Base-by-base conservation (phyloP, 2,329 filamentous ascomycete genomes). In the Aspergillus candidus region DNA sequence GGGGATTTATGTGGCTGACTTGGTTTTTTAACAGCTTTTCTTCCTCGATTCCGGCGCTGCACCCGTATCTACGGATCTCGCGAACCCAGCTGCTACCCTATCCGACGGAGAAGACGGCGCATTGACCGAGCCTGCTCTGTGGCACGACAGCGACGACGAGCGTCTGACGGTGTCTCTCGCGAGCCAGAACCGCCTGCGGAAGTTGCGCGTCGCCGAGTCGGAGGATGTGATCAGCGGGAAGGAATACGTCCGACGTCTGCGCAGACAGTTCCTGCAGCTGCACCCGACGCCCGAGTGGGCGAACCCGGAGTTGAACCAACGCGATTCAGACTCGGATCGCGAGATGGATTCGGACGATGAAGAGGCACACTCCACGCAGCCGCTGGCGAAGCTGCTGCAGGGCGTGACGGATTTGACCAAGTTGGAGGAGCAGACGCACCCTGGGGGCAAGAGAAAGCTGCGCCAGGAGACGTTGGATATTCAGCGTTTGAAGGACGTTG, bases 91-190 rank as follows among this genome's bases (percentile, higher is more conserved):
- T 50, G 63, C 68, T 52, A 61, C 63, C 38, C 62, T 68, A 44
- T 63, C 66, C 36, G 62, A 66, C 14, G 59, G 63, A 3, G 65
- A 67, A 33, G 62, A 62, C 3, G 66, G 18, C 18, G 18, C 18
- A 18, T 18, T 68, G 31, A 61, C 62, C 4, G 55, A 60, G n/a
- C 60, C 58, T 10, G 67, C 69, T 2, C 66, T 72, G 15, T 98
- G 93, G 93, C 82, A 90, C 55, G 93, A 98, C 63, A 97, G 90
- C 66, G 93, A 98, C 58, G 93, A 98, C 61, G 93, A 97, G 61
- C 79, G 87, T 42, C 72, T 96, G 50, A 79, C 82, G 6, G 77
- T 98, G 38, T 97, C 91, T 11, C 76, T 98, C 32, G 85, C 88
- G 3, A 78, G 80, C 18, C 82, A 84, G 35, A 79, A 82, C 38